A percentile compares a stretch with the other conserved stretches of the same genome.
Evolutionary conservation across 352 stramenopile species (phyloP).

Genomic region (Globisporangium emineosum): DNA sequence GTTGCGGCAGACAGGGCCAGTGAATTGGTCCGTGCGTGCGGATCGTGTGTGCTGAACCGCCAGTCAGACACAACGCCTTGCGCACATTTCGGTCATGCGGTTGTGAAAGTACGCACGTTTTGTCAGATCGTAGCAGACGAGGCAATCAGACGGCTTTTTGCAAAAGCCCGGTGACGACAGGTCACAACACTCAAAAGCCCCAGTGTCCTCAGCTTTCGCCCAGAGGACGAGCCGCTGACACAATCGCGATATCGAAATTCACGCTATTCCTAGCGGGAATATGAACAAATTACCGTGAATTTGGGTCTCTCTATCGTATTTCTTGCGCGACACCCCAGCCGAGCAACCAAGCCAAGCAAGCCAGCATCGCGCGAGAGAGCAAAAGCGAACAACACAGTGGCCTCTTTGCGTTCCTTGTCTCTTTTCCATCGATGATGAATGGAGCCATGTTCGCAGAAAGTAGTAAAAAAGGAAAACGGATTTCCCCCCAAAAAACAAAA

Average conservation of each 20-base stretch:
- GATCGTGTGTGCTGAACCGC: neutral
- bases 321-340: neutral
- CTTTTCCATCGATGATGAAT: neutral
- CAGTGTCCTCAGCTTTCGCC: neutral
- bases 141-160: neutral
- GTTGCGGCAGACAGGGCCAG: neutral
- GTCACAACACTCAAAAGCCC: no score
- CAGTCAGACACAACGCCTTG: neutral
- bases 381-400: constrained; percentile 2
- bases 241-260: neutral
- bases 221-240: neutral
- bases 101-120: constrained; percentile 8
- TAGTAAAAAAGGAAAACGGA: neutral
- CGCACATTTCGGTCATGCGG: constrained; percentile 3
- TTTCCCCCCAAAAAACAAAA: neutral
- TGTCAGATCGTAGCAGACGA: constrained; percentile 6
- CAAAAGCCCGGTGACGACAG: neutral
- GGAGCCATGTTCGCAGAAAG: constrained; percentile 2
- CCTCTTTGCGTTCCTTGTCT: neutral
- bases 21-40: neutral
- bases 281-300: neutral
- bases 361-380: constrained; percentile 1
- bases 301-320: neutral
- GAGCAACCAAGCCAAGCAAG: neutral
- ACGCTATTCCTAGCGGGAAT: constrained; percentile 4